phyloP scores from a whole-genome alignment of 1,139 yeast species.

The Taphrina betulina region DNA sequence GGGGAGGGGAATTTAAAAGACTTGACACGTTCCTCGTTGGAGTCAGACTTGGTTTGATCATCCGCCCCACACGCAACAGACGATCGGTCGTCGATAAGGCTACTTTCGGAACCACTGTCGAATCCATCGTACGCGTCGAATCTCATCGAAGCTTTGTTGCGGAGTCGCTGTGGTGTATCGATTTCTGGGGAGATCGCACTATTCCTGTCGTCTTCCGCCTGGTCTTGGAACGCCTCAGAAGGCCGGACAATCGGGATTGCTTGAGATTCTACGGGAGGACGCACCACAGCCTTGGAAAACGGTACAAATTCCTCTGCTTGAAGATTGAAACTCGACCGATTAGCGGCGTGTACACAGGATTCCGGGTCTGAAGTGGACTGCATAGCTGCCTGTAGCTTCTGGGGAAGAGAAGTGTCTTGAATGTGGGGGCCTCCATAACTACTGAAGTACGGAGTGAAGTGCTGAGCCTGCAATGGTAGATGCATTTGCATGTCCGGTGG shows the following conservation, averaged over 20 bases:
- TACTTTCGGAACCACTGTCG: slow-evolving; percentile 25
- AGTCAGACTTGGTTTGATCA: neutral
- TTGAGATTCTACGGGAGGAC: neutral
- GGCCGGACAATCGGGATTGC: slow-evolving; percentile 12
- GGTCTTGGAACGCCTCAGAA: neutral
- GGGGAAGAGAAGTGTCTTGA: neutral
- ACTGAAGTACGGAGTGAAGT: neutral
- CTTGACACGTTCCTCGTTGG: slow-evolving; percentile 19
- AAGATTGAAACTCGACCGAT: slow-evolving; percentile 2
- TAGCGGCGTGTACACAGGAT: slow-evolving; percentile 2
- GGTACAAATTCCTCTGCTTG: slow-evolving; percentile 17
- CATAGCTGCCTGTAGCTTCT: neutral
- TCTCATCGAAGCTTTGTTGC: too few relatives aligned
- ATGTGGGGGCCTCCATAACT: neutral
- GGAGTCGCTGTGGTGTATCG: too few relatives aligned
- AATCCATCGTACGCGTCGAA: slow-evolving; percentile 30
- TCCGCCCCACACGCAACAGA: neutral
- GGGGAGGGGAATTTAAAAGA: slow-evolving; percentile 27
- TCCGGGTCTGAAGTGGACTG: neutral
- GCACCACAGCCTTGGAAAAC: slow-evolving; percentile 2
- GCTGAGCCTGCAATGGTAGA: neutral
- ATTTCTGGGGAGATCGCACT: too few relatives aligned
- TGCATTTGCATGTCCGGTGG: neutral
- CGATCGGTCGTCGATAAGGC: too few relatives aligned
- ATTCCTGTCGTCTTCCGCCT: too few relatives aligned